phyloP scores from a whole-genome alignment of 2,329 filamentous ascomycete species.

The Cercospora nicotianae region DNA sequence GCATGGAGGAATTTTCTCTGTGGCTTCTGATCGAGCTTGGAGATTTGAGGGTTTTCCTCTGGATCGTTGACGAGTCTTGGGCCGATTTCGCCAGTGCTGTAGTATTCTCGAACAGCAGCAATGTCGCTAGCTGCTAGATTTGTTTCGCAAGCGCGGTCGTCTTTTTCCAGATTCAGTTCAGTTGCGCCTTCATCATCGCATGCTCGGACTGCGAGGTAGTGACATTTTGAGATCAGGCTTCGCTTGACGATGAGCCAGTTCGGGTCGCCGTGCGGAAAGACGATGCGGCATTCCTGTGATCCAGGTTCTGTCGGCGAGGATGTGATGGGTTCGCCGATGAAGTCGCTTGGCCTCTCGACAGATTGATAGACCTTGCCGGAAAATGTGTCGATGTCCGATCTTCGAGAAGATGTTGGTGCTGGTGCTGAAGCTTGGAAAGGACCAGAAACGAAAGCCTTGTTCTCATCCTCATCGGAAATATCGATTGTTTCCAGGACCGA shows the following conservation, averaged over 20 bases:
- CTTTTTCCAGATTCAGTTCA: slow-evolving; percentile 13
- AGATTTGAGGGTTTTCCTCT: background rate
- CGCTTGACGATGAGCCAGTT: background rate
- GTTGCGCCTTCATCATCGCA: background rate
- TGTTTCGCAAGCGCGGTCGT: slow-evolving; percentile 2
- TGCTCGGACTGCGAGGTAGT: slow-evolving; percentile 7
- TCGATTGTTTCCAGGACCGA: background rate
- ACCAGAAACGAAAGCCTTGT: background rate
- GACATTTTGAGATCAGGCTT: slow-evolving; percentile 1
- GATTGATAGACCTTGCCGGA: background rate
- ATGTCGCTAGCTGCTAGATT: slow-evolving; percentile 13
- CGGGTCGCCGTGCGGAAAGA: background rate
- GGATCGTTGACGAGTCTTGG: slow-evolving; percentile 14
- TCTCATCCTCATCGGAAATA: background rate
- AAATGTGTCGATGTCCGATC: background rate
- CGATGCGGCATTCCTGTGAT: background rate
- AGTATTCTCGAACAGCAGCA: slow-evolving; percentile 6
- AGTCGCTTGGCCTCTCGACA: background rate
- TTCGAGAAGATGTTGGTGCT: background rate
- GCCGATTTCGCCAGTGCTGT: slow-evolving; percentile 17
- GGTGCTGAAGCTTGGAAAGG: background rate
- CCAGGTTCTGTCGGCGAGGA: background rate
- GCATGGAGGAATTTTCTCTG: slow-evolving; percentile 18
- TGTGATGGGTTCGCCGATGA: background rate
- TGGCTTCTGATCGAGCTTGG: background rate